These are phyloP conservation scores for Aureobasidium sp. DNA, from an alignment of 2,329 filamentous ascomycete genomes.

Conservation along the genomic window DNA sequence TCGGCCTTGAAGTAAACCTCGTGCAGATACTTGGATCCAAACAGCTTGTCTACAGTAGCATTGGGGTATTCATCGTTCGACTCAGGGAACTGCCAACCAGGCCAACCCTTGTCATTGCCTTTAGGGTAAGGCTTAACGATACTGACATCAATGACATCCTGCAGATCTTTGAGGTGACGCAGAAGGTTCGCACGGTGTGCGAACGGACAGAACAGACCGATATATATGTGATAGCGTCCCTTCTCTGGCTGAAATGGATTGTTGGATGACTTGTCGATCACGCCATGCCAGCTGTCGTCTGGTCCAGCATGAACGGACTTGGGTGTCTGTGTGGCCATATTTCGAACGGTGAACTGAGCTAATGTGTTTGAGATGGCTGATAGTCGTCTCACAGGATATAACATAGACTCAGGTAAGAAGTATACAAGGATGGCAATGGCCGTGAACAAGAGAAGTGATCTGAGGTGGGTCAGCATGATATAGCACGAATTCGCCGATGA, in stretches of 20 bases:
- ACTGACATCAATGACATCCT: constrained; percentile 46
- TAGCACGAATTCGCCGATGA: not conserved
- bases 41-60: constrained; percentile 54
- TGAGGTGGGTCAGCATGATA: not conserved
- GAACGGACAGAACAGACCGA: constrained; percentile 58
- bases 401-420: not conserved
- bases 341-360: not conserved
- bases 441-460: not conserved
- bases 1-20: constrained; percentile 56
- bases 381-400: not conserved
- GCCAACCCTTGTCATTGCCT: constrained; percentile 54
- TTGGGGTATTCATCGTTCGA: constrained; percentile 47
- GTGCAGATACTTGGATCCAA: constrained; percentile 49
- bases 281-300: constrained; percentile 45
- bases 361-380: not conserved
- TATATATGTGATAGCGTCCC: constrained; percentile 48
- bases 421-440: not conserved
- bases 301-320: constrained; percentile 25
- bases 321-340: constrained; percentile 14
- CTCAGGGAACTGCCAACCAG: constrained; percentile 53
- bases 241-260: constrained; percentile 44
- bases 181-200: constrained; percentile 53
- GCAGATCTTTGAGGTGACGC: constrained; percentile 50
- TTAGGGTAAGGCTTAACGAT: constrained; percentile 60
- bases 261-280: constrained; percentile 33